A percentile compares a stretch with the other conserved stretches of the same genome.
Evolutionary conservation across 2,329 filamentous ascomycete species (phyloP).

Genomic region (Fusarium sp.): DNA sequence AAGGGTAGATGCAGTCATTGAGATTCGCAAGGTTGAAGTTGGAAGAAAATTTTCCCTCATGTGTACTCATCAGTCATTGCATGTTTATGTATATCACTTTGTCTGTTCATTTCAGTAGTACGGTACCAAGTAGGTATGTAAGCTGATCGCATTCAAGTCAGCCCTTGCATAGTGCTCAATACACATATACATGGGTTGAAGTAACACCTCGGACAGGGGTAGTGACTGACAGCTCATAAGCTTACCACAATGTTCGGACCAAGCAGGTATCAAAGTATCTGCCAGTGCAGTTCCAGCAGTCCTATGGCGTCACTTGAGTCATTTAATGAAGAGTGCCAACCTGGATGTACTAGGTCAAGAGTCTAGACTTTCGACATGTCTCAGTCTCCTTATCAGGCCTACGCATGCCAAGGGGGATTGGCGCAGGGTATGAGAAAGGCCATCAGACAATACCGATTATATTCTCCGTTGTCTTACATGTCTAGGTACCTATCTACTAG

Average conservation of each 20-base stretch:
- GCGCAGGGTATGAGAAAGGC: neutral
- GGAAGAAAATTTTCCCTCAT: neutral
- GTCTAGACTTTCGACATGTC: conserved; percentile 23
- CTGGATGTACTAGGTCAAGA: neutral
- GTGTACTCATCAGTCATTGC: neutral
- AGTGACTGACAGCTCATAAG: conserved; percentile 2
- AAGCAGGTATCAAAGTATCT: neutral
- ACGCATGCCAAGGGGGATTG: neutral
- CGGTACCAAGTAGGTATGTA: neutral
- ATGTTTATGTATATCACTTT: neutral
- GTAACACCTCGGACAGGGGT: neutral
- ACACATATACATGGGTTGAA: conserved; percentile 6
- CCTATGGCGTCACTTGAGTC: conserved; percentile 15
- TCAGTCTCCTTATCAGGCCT: neutral
- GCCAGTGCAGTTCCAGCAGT: conserved; percentile 1
- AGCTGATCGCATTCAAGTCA: neutral
- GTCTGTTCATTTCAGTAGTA: neutral
- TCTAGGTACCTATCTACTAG: neutral
- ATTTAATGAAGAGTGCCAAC: conserved; percentile 15
- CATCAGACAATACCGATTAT: conserved; percentile 10
- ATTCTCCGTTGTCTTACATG: conserved; percentile 16
- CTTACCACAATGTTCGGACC: neutral
- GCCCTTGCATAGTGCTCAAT: neutral
- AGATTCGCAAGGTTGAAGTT: neutral
- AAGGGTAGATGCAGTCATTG: neutral